These are phyloP conservation scores for Avena atlantica DNA, from an alignment of 176 grass and related monocot genomes.

Conservation along the genomic window DNA sequence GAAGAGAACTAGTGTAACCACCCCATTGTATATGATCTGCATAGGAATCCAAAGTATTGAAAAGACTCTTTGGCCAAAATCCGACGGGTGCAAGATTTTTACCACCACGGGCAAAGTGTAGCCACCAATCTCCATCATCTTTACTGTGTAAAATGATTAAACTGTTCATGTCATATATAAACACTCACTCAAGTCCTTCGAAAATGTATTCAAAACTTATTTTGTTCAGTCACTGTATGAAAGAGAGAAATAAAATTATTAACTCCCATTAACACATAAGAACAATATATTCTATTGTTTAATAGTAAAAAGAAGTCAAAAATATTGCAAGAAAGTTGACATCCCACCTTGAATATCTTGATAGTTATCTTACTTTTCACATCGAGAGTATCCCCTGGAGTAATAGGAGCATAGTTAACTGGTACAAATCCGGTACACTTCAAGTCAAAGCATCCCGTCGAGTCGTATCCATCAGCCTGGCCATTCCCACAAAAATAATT, in stretches of 20 bases:
- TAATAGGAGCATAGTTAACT: not conserved
- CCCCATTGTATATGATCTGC: not conserved
- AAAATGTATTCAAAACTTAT: not conserved
- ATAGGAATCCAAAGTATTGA: not conserved
- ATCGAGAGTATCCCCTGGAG: not conserved
- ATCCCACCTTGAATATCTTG: conserved; percentile 22
- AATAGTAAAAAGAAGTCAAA: not conserved
- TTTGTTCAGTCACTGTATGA: not conserved
- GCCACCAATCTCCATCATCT: conserved; percentile 23
- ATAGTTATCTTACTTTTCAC: conserved; percentile 4
- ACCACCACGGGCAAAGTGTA: not conserved
- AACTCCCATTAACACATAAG: not conserved
- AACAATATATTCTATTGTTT: not conserved
- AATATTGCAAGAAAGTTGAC: not conserved
- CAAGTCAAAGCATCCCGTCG: not conserved
- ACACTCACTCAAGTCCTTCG: not conserved
- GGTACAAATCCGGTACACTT: not conserved
- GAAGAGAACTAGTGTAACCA: not conserved
- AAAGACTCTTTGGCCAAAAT: conserved; percentile 28
- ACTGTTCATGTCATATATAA: not conserved
- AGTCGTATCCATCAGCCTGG: not conserved
- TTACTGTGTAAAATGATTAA: not conserved
- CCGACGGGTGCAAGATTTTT: not conserved
- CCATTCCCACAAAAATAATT: not conserved
- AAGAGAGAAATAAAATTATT: not conserved